Percentiles rank a stretch among this genome's conserved stretches.
phyloP scores from a whole-genome alignment of 1,284 basidiomycete genomes.

The Bondarzewia mesenterica region DNA sequence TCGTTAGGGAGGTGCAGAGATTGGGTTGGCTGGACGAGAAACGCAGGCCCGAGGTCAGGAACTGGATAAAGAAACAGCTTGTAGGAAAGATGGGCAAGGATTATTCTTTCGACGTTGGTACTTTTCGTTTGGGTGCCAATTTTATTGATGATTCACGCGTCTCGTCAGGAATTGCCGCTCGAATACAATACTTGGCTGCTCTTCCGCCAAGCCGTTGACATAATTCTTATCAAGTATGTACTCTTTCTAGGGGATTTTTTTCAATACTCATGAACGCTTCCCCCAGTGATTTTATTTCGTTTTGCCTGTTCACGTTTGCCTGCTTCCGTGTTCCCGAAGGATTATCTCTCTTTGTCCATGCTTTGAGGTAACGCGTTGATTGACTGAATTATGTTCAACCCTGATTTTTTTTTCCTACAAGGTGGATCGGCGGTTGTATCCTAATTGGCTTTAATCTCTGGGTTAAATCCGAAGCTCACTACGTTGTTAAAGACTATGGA shows the following conservation, averaged over 20 bases:
- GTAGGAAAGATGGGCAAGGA: constrained; percentile 91
- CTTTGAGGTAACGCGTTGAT: constrained; percentile 50
- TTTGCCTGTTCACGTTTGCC: constrained; percentile 92
- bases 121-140: not conserved
- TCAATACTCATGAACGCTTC: constrained; percentile 7
- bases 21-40: constrained; percentile 84
- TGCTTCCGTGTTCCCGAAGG: constrained; percentile 79
- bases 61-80: constrained; percentile 84
- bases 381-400: not conserved
- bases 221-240: constrained; percentile 89
- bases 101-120: constrained; percentile 83
- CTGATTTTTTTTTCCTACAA: constrained; percentile 20
- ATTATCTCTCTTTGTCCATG: constrained; percentile 67
- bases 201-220: constrained; percentile 87
- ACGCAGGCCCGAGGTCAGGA: constrained; percentile 53
- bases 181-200: constrained; percentile 92
- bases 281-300: constrained; percentile 85
- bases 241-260: not conserved
- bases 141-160: constrained; percentile 4
- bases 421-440: constrained; percentile 81
- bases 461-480: constrained; percentile 97
- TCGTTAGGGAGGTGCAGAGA: constrained; percentile 74
- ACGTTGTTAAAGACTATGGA: constrained; percentile 89
- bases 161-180: constrained; percentile 57
- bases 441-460: constrained; percentile 95